Conservation (phyloP, 1,284 basidiomycete genomes). For the Sphagnurus paluster region DNA sequence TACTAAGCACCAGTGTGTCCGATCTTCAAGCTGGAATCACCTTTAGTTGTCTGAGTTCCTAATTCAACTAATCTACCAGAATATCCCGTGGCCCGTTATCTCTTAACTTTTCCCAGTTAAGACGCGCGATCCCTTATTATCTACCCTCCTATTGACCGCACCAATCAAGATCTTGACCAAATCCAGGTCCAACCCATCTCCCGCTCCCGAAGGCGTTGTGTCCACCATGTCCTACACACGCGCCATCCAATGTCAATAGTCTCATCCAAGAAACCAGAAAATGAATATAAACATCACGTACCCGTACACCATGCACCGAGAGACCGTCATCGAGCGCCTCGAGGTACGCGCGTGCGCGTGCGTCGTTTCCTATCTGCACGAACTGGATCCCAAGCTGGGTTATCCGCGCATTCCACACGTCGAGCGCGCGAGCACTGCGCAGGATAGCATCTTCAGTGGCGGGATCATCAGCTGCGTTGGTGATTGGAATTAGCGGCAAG, state of each 20-base stretch:
- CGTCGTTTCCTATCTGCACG: conserved; percentile 46
- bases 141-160: conserved; percentile 24
- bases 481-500: too few species aligned
- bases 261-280: background rate
- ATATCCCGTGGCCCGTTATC: too few species aligned
- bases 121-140: conserved; percentile 2
- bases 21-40: too few species aligned
- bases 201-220: conserved; percentile 13
- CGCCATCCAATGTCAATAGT: background rate
- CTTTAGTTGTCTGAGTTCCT: too few species aligned
- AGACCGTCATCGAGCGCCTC: conserved; percentile 41
- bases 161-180: conserved; percentile 25
- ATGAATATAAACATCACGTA: conserved; percentile 15
- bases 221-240: conserved; percentile 22
- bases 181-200: conserved; percentile 20
- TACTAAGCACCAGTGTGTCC: too few species aligned
- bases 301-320: conserved; percentile 19
- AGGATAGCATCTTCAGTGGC: too few species aligned
- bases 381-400: conserved; percentile 45
- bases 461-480: too few species aligned
- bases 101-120: background rate
- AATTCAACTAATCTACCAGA: too few species aligned
- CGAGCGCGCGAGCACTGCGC: too few species aligned
- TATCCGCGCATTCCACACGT: conserved; percentile 14
- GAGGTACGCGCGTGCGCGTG: conserved; percentile 37